Conservation (phyloP, 306 rosid species). For the Mimosa pudica region DNA sequence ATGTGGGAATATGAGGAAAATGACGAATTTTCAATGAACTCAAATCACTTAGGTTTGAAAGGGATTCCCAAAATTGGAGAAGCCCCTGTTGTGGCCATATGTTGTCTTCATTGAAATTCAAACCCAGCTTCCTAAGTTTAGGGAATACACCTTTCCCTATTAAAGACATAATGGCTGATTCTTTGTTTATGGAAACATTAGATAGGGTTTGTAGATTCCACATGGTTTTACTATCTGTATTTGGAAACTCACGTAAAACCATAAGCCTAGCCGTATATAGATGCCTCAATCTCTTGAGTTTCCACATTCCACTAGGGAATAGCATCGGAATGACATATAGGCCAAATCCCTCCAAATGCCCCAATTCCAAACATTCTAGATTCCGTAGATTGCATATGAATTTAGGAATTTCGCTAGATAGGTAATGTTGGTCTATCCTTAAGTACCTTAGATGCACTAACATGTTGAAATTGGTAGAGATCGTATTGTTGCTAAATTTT, state of each 20-base stretch:
- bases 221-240: neutral
- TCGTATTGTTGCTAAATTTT: rapidly evolving
- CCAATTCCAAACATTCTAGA: neutral
- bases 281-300: neutral
- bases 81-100: neutral
- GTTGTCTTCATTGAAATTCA: neutral
- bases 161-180: neutral
- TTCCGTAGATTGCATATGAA: neutral
- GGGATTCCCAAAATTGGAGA: neutral
- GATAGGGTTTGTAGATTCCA: slow-evolving; percentile 5
- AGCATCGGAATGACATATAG: too few species aligned
- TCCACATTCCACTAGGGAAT: neutral
- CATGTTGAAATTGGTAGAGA: neutral
- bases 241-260: neutral
- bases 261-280: neutral
- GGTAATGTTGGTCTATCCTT: too few species aligned
- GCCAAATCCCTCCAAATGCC: too few species aligned
- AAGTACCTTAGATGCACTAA: neutral
- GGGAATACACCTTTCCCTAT: neutral
- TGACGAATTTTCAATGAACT: neutral
- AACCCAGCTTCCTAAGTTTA: neutral
- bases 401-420: too few species aligned
- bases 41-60: neutral
- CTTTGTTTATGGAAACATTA: neutral
- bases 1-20: neutral